phyloP scores from a whole-genome alignment of 768 basidiomycete genomes.

The Leccinum fibrillosum region DNA sequence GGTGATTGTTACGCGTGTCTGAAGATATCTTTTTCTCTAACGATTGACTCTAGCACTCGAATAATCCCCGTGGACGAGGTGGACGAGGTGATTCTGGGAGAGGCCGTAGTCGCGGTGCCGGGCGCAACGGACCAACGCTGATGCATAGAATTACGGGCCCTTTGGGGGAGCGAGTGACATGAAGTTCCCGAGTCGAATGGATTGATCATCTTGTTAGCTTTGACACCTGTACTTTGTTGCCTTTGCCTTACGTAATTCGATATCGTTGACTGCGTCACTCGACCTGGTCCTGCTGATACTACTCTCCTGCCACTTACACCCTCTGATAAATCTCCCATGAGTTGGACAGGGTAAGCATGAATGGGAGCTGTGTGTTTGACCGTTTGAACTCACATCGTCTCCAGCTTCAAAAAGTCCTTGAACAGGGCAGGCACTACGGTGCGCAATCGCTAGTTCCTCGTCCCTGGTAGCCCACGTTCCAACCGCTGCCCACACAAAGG shows the following conservation, averaged over 20 bases:
- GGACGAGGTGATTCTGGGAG: conserved; percentile 21
- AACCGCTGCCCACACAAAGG: conserved; percentile 38
- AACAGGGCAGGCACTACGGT: conserved; percentile 91
- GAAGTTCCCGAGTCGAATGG: too few relatives aligned
- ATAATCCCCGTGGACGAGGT: conserved; percentile 21
- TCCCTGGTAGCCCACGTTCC: conserved; percentile 3
- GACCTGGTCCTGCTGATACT: background rate
- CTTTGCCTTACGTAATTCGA: conserved; percentile 17
- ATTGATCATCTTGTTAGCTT: background rate
- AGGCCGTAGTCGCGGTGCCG: conserved; percentile 20
- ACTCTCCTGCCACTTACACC: background rate
- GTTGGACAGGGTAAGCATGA: conserved; percentile 49
- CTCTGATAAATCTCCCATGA: conserved; percentile 33
- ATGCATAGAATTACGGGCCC: conserved; percentile 16
- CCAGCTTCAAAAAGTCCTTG: conserved; percentile 89
- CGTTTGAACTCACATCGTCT: background rate
- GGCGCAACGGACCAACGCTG: conserved; percentile 17
- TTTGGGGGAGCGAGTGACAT: conserved; percentile 21
- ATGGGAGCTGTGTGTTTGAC: background rate
- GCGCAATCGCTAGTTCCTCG: conserved; percentile 26
- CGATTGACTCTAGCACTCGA: conserved; percentile 7
- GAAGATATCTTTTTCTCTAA: background rate
- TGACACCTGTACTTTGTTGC: background rate
- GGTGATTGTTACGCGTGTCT: conserved; percentile 13
- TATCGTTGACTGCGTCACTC: background rate